Evolutionary conservation across 345 rosid species (phyloP).

Genomic region (Moricandia arvensis): DNA sequence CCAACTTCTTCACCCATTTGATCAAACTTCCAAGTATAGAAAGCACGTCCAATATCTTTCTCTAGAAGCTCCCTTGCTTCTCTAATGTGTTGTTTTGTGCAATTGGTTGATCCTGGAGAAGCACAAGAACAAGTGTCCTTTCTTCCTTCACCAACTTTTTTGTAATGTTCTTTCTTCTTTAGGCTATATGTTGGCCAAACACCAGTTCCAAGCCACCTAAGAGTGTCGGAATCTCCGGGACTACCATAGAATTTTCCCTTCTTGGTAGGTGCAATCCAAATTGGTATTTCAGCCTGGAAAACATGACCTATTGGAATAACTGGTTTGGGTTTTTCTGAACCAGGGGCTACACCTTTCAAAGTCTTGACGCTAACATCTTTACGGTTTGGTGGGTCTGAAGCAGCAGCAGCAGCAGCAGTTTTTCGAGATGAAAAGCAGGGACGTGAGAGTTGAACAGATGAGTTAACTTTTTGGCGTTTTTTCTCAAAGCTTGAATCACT

Average conservation of each 20-base stretch:
- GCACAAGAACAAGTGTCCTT: conserved; percentile 40
- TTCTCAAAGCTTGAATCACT: conserved; percentile 26
- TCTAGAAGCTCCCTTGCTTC: conserved; percentile 34
- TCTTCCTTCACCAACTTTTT: conserved; percentile 43
- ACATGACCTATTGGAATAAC: conserved; percentile 45
- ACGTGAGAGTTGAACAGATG: conserved; percentile 12
- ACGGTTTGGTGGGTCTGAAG: conserved; percentile 7
- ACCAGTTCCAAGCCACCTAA: conserved; percentile 47
- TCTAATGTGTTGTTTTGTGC: conserved; percentile 36
- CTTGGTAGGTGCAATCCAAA: conserved; percentile 38
- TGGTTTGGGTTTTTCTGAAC: conserved; percentile 18
- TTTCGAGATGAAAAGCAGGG: conserved; percentile 6
- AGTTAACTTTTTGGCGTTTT: neutral
- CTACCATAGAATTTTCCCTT: conserved; percentile 27
- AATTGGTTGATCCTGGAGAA: conserved; percentile 35
- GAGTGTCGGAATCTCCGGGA: conserved; percentile 39
- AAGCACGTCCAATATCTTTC: conserved; percentile 39
- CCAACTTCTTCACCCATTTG: conserved; percentile 42
- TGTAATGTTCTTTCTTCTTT: conserved; percentile 23
- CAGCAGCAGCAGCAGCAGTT: conserved; percentile 10
- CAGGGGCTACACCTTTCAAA: conserved; percentile 2
- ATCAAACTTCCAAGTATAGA: conserved; percentile 45
- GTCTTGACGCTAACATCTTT: conserved; percentile 17
- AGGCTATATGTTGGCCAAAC: conserved; percentile 45
- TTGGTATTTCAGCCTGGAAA: conserved; percentile 52